Conservation (phyloP, 345 rosid genomes). For the Citrus trifoliata region DNA sequence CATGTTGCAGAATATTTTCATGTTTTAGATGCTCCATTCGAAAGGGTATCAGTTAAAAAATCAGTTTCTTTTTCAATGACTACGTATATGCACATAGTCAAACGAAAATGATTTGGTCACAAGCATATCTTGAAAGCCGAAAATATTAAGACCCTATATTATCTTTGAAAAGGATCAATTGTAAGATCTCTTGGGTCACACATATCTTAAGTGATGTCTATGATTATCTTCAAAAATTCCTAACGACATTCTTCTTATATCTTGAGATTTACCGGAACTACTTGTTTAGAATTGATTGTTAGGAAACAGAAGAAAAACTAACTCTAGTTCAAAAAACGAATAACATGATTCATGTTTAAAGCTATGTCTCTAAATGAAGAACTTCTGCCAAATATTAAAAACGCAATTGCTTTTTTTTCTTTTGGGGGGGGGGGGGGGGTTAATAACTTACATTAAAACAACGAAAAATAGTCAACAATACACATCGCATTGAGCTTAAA, state of each 20-base stretch:
- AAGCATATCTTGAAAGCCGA: neutral
- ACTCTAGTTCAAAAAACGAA: too few species aligned
- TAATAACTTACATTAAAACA: too few species aligned
- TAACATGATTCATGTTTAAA: too few species aligned
- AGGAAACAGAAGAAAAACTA: neutral
- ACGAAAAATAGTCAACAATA: too few species aligned
- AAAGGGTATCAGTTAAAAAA: neutral
- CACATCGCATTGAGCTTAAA: too few species aligned
- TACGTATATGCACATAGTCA: too few species aligned
- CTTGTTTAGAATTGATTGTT: neutral
- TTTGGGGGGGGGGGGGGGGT: too few species aligned
- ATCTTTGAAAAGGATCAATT: neutral
- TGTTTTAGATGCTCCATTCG: neutral
- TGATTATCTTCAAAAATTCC: too few species aligned
- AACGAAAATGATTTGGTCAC: neutral
- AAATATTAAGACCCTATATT: neutral
- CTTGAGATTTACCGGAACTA: neutral
- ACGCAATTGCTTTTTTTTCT: too few species aligned
- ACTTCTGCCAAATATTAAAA: neutral
- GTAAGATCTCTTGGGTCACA: neutral
- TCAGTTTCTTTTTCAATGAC: neutral
- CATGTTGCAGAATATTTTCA: slow-evolving; percentile 8
- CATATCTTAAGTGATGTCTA: neutral
- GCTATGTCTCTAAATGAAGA: neutral
- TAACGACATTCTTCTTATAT: too few species aligned